Base-by-base conservation (phyloP, 345 rosid species). In the Citrus cavaleriei region DNA sequence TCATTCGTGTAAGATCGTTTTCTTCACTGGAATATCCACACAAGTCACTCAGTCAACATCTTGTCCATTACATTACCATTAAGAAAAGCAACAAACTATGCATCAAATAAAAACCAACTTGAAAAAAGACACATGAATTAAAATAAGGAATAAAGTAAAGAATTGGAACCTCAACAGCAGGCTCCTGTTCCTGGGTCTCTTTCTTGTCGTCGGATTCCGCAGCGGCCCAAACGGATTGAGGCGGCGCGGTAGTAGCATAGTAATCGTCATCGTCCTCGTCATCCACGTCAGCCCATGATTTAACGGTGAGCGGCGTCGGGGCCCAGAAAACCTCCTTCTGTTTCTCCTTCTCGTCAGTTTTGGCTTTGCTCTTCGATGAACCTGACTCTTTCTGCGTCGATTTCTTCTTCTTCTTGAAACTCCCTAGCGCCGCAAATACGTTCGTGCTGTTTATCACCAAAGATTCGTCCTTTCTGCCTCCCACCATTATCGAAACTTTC, bases 361-460 rank as follows among this genome's bases (percentile, higher is more conserved):
- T 40, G 54, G 32, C 77, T 84, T 77, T 27, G 81, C 24, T 49
- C 71, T 77, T 76, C 9, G 83, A 79, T 2, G 86, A 78, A 2
- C 76, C 78, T 59, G 51, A 49, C 14, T 84, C 87, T 69, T 80
- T 80, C 10, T 63, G 80, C n/a, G 73, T 42, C 2, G 86, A 83
- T 76, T 87, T 89, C 88, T 88, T 88, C 87, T 88, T 89, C 91
- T 88, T 90, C 84, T 74, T 84, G 76, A 84, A 75, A 35, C 74
- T 81, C 30, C 81, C 88, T 4, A 89, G 84, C n/a, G 90, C 88
- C 18, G 91, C 88, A 55, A 88, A 90, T 30, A 86, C 89, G 74
- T 88, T 88, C 54, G 78, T 83, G 82, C 75, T 90, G 85, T 83
- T 90, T 18, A 87, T 61, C 76, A 79, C 84, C 81, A 77, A 42